phyloP scores from a whole-genome alignment of 139 green algal species.

The Desmodesmus armatus region DNA sequence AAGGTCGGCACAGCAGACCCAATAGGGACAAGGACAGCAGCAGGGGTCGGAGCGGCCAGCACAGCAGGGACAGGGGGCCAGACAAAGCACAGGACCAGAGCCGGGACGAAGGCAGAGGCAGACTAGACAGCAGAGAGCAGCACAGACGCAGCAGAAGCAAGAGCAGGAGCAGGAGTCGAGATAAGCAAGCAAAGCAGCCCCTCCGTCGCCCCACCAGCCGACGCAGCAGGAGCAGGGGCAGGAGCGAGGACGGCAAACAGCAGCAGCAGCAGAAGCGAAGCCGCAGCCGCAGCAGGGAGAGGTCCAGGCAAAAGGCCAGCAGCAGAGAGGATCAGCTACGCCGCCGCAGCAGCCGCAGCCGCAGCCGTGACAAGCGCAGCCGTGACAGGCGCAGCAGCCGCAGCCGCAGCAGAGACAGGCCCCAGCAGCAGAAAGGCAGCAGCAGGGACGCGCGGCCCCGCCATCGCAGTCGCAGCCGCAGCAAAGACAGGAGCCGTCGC shows the following conservation, averaged over 20 bases:
- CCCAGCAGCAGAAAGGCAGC: slow-evolving; percentile 16
- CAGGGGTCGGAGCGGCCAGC: too few relatives aligned
- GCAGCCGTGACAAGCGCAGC: too few relatives aligned
- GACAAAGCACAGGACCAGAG: too few relatives aligned
- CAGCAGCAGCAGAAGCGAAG: neutral
- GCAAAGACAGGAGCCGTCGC: neutral
- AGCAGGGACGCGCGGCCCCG: neutral
- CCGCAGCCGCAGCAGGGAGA: neutral
- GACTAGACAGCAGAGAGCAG: too few relatives aligned
- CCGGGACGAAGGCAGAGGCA: too few relatives aligned
- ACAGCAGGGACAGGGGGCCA: too few relatives aligned
- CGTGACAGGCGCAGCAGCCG: too few relatives aligned
- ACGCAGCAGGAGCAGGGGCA: neutral
- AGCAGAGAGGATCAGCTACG: neutral
- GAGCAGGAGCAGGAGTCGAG: neutral
- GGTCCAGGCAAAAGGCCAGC: slow-evolving; percentile 5
- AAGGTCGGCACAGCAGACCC: too few relatives aligned
- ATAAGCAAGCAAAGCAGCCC: neutral
- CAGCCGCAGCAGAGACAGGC: too few relatives aligned
- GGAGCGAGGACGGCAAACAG: neutral
- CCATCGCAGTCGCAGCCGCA: neutral
- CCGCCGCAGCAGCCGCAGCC: neutral
- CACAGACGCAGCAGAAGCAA: neutral
- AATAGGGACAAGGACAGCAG: neutral
- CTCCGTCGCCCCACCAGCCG: slow-evolving; percentile 1